phyloP scores from a whole-genome alignment of 1,284 basidiomycete genomes.

The Cystobasidium pallidum region DNA sequence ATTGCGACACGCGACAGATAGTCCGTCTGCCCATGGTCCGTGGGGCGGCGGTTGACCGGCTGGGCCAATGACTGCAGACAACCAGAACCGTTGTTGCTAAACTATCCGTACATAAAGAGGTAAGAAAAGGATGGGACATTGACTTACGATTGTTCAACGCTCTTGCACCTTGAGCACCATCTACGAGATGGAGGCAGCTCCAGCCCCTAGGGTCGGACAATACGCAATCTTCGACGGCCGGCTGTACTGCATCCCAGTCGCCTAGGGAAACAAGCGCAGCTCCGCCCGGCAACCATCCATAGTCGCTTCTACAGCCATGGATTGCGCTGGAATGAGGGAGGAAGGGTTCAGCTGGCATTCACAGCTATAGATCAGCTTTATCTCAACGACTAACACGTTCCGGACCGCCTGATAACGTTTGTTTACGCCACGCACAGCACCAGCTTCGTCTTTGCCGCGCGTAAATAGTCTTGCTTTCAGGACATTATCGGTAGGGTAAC shows the following conservation, averaged over 20 bases:
- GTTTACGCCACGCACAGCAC: constrained; percentile 49
- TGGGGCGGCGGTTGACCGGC: constrained; percentile 50
- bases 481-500: constrained; percentile 49
- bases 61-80: constrained; percentile 48
- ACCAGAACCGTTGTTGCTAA: too few relatives aligned
- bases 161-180: constrained; percentile 12
- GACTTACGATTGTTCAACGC: constrained; percentile 1
- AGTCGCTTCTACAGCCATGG: constrained; percentile 19
- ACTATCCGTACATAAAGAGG: too few relatives aligned
- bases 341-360: neutral
- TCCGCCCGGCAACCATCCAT: constrained; percentile 51
- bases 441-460: constrained; percentile 48
- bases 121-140: too few relatives aligned
- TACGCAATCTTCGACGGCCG: constrained; percentile 50
- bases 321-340: constrained; percentile 33
- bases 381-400: constrained; percentile 44
- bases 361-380: neutral
- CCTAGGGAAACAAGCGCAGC: constrained; percentile 50
- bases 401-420: constrained; percentile 43
- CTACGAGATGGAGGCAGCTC: constrained; percentile 46
- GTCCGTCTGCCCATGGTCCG: constrained; percentile 54
- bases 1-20: constrained; percentile 51
- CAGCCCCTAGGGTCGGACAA: constrained; percentile 52
- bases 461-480: constrained; percentile 50
- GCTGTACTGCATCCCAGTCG: constrained; percentile 47